Conservation (phyloP, 2,329 filamentous ascomycete genomes). For the Chaetoscypha palmicola region DNA sequence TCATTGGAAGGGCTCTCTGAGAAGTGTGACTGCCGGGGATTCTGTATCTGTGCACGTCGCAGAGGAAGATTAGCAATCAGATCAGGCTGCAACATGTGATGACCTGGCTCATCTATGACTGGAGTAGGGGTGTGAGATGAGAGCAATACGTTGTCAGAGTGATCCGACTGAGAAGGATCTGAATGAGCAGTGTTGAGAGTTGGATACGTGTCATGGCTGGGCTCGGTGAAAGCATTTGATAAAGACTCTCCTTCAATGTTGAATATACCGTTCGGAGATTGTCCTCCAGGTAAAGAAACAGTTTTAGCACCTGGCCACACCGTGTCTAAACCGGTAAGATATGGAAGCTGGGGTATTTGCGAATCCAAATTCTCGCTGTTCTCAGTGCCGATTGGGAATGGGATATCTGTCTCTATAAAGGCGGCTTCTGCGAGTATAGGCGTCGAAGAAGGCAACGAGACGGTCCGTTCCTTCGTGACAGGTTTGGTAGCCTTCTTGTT, state of each 20-base stretch:
- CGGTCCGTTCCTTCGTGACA: conserved; percentile 20
- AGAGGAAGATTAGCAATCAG: conserved; percentile 16
- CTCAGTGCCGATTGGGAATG: conserved; percentile 11
- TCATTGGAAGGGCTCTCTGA: conserved; percentile 21
- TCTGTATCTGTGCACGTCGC: conserved; percentile 22
- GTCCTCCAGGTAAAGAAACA: too few species aligned
- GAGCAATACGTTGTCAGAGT: conserved; percentile 24
- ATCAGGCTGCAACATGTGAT: conserved; percentile 9
- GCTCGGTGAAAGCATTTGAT: background rate
- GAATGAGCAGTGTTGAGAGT: background rate
- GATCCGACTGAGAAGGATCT: conserved; percentile 22
- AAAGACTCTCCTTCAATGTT: conserved; percentile 13
- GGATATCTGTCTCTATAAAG: conserved; percentile 7
- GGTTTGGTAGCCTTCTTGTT: conserved; percentile 22
- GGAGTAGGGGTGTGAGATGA: conserved; percentile 20
- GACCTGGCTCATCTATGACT: conserved; percentile 2
- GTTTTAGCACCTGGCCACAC: too few species aligned
- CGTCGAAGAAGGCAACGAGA: conserved; percentile 14
- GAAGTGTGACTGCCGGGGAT: conserved; percentile 21
- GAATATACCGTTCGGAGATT: conserved; percentile 10
- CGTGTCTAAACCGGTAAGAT: too few species aligned
- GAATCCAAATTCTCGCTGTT: conserved; percentile 9
- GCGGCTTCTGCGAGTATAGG: conserved; percentile 11
- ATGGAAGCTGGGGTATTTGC: background rate
- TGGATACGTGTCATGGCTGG: conserved; percentile 11